Conservation (phyloP, 441 rosid genomes). For the Erodium texanum region DNA sequence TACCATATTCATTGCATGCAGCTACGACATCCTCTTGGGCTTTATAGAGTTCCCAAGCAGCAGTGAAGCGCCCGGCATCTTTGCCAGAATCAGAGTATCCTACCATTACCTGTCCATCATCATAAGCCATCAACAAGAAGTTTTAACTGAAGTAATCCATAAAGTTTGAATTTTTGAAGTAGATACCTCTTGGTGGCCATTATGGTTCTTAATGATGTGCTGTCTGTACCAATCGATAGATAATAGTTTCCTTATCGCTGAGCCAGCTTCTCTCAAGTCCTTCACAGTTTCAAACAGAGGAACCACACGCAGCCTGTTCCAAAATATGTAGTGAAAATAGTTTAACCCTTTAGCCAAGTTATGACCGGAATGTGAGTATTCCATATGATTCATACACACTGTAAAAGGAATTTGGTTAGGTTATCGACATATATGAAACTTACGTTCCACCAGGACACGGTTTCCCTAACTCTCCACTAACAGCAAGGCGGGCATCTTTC, state of each 20-base stretch:
- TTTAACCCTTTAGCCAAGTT: neutral
- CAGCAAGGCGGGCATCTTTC: constrained; percentile 76
- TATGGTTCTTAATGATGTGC: constrained; percentile 23
- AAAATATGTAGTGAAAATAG: neutral
- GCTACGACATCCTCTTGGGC: constrained; percentile 56
- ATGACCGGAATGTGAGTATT: neutral
- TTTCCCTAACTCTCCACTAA: constrained; percentile 76
- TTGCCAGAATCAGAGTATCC: constrained; percentile 68
- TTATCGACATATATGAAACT: constrained; percentile 21
- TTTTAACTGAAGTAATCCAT: neutral
- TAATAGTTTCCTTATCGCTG: constrained; percentile 34
- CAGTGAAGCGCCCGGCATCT: constrained; percentile 61
- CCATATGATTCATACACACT: neutral
- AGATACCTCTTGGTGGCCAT: constrained; percentile 41
- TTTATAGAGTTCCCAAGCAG: constrained; percentile 61
- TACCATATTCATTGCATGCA: constrained; percentile 43
- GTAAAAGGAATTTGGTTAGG: neutral
- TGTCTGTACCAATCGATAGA: constrained; percentile 57
- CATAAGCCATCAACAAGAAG: neutral
- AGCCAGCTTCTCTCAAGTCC: constrained; percentile 51
- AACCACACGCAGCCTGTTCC: constrained; percentile 33
- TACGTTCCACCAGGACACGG: constrained; percentile 92
- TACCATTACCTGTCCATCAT: constrained; percentile 38
- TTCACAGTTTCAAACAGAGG: constrained; percentile 44
- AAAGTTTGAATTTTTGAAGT: neutral